Conservation (phyloP, 768 basidiomycete species). For the Agaricus sinodeliciosus region DNA sequence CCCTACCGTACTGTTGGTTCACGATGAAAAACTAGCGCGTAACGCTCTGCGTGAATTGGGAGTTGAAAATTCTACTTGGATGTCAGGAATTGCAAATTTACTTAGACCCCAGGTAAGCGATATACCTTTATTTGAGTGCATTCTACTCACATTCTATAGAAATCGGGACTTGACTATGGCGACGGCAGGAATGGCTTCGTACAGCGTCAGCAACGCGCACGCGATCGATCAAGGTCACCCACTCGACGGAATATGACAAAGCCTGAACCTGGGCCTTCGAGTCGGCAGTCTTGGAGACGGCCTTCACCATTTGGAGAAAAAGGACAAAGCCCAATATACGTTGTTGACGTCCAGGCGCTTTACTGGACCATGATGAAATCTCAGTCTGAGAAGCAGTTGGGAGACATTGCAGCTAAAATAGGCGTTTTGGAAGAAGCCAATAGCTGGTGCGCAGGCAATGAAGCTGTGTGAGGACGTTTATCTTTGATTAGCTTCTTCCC, state of each 20-base stretch:
- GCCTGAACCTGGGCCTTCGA: not conserved
- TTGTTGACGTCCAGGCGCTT: constrained; percentile 35
- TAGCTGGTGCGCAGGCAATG: constrained; percentile 44
- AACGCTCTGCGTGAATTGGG: constrained; percentile 34
- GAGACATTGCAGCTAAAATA: constrained; percentile 28
- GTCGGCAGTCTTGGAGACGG: not conserved
- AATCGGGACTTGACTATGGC: not conserved
- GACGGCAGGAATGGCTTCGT: not conserved
- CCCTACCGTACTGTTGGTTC: constrained; percentile 43
- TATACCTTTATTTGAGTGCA: not conserved
- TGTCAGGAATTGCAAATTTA: constrained; percentile 30
- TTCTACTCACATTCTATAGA: not conserved
- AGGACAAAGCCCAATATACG: constrained; percentile 24
- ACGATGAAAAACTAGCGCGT: constrained; percentile 31
- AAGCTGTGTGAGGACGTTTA: constrained; percentile 33
- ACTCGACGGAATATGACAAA: not conserved
- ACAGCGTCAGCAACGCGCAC: not conserved
- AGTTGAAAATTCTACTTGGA: constrained; percentile 35
- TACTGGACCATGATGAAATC: constrained; percentile 33
- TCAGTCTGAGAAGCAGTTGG: constrained; percentile 11
- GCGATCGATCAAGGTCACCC: constrained; percentile 6
- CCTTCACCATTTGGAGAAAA: not conserved
- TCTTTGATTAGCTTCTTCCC: not conserved
- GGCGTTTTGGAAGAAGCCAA: constrained; percentile 21
- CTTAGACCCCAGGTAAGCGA: constrained; percentile 15